Evolutionary conservation across 352 stramenopile genomes (phyloP).

Genomic region (Globisporangium mamillatum): DNA sequence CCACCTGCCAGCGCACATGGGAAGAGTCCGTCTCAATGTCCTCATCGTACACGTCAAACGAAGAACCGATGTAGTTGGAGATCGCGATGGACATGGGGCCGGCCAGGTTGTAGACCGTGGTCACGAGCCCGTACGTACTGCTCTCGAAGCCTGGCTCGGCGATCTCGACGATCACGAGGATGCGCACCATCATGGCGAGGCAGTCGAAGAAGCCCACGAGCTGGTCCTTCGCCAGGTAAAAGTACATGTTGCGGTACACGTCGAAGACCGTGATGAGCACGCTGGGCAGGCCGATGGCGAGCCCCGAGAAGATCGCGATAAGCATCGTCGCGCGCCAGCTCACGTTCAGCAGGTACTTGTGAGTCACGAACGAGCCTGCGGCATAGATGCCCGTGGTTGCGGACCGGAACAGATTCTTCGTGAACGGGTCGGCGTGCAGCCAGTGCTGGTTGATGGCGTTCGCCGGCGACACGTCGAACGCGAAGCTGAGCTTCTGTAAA

Average conservation of each 20-base stretch:
- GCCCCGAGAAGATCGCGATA: conserved; percentile 39
- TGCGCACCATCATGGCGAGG: conserved; percentile 70
- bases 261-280: conserved; percentile 56
- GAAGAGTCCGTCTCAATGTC: conserved; percentile 51
- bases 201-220: conserved; percentile 60
- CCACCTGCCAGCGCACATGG: conserved; percentile 57
- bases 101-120: conserved; percentile 73
- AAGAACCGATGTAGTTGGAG: conserved; percentile 54
- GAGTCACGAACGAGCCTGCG: conserved; percentile 49
- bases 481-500: conserved; percentile 62
- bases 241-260: conserved; percentile 56
- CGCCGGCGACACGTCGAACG: conserved; percentile 48
- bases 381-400: conserved; percentile 52
- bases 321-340: conserved; percentile 62
- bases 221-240: conserved; percentile 54
- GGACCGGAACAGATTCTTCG: conserved; percentile 57
- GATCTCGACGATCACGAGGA: conserved; percentile 78
- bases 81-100: conserved; percentile 52
- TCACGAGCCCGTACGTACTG: conserved; percentile 74
- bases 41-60: conserved; percentile 57
- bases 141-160: conserved; percentile 73
- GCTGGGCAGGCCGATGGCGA: conserved; percentile 34
- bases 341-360: conserved; percentile 50
- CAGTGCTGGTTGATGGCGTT: conserved; percentile 63
- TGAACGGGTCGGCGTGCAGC: conserved; percentile 59